phyloP scores from a whole-genome alignment of 805 yeast species.

The Wickerhamiella spandovensis region DNA sequence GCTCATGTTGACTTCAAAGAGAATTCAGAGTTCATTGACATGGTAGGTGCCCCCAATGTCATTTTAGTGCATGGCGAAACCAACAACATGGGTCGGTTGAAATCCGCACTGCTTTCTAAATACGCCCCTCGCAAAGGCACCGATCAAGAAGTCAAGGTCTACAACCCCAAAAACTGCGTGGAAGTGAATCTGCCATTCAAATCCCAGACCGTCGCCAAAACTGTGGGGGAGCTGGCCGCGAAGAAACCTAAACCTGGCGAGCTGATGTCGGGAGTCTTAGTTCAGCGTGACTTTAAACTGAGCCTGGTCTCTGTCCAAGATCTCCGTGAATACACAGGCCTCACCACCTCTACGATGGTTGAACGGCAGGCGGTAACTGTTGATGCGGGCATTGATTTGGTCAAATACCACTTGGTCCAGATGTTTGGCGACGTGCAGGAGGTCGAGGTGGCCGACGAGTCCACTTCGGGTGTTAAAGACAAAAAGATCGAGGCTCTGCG shows the following conservation, averaged over 20 bases:
- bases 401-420: slow-evolving; percentile 81
- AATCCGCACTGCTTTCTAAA: slow-evolving; percentile 81
- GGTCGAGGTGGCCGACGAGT: slow-evolving; percentile 5
- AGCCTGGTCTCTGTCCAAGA: slow-evolving; percentile 74
- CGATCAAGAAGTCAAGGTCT: slow-evolving; percentile 79
- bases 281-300: slow-evolving; percentile 70
- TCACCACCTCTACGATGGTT: slow-evolving; percentile 71
- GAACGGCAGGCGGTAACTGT: slow-evolving; percentile 71
- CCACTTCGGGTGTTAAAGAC: slow-evolving; percentile 15
- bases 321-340: slow-evolving; percentile 74
- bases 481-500: slow-evolving; percentile 24
- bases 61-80: slow-evolving; percentile 95
- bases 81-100: slow-evolving; percentile 95
- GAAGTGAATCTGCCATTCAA: slow-evolving; percentile 62
- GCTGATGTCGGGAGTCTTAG: slow-evolving; percentile 67
- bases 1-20: slow-evolving; percentile 97
- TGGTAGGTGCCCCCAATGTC: slow-evolving; percentile 70
- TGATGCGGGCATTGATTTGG: slow-evolving; percentile 65
- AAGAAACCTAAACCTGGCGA: slow-evolving; percentile 33
- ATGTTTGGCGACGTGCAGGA: slow-evolving; percentile 85
- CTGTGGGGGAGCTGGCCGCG: slow-evolving; percentile 45
- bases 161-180: slow-evolving; percentile 85
- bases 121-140: slow-evolving; percentile 72
- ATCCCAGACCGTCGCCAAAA: slow-evolving; percentile 74
- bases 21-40: slow-evolving; percentile 79